Evolutionary conservation across 495 filamentous ascomycete species (phyloP).

Genomic region (Poronia punctata): DNA sequence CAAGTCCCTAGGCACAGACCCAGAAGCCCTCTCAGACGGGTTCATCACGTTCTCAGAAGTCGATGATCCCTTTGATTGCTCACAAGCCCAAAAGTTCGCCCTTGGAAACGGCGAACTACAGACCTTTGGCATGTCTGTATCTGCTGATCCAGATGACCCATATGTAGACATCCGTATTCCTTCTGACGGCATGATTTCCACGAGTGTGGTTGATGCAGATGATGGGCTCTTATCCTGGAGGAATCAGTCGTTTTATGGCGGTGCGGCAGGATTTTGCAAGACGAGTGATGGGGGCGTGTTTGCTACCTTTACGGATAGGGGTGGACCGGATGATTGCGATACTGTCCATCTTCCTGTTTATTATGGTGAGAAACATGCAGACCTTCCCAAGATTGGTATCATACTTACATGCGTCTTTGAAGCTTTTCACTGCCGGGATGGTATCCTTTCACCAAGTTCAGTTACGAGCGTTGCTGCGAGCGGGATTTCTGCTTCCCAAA

Average conservation of each 20-base stretch:
- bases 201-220: neutral
- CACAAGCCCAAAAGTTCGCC: neutral
- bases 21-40: neutral
- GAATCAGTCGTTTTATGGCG: constrained; percentile 3
- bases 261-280: constrained; percentile 4
- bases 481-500: too few relatives aligned
- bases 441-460: too few relatives aligned
- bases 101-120: neutral
- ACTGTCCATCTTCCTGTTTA: neutral
- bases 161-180: neutral
- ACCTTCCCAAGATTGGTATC: too few relatives aligned
- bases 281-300: neutral
- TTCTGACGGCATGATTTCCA: neutral
- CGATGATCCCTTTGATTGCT: neutral
- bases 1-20: neutral
- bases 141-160: neutral
- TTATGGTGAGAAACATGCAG: constrained; percentile 3
- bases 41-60: neutral
- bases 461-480: too few relatives aligned
- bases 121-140: neutral
- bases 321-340: neutral
- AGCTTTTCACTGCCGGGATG: too few relatives aligned
- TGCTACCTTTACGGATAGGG: constrained; percentile 2
- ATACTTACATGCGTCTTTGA: too few relatives aligned
- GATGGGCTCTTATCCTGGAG: constrained; percentile 3